Conservation (phyloP, 2,329 filamentous ascomycete genomes). For the Monosporascus sp. region DNA sequence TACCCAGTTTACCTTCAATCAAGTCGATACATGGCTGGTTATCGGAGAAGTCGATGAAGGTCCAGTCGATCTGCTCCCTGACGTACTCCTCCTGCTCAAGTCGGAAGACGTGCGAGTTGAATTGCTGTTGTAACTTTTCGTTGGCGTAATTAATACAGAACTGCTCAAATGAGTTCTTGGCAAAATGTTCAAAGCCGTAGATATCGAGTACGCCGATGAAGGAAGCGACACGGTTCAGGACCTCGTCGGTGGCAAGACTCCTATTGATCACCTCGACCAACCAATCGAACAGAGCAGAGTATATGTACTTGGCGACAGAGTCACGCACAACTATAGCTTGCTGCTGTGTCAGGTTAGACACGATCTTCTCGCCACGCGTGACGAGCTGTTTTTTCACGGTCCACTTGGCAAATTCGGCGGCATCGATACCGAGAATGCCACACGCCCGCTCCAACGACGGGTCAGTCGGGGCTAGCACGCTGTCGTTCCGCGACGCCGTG, state of each 20-base stretch:
- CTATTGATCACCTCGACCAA: constrained; percentile 94
- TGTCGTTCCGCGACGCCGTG: constrained; percentile 82
- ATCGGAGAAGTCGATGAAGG: constrained; percentile 98
- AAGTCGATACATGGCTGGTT: constrained; percentile 98
- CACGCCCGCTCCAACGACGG: constrained; percentile 79
- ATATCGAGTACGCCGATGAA: constrained; percentile 99
- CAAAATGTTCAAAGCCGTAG: constrained; percentile 98
- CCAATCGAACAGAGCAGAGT: constrained; percentile 98
- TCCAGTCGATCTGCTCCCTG: constrained; percentile 96
- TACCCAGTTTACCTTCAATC: constrained; percentile 94
- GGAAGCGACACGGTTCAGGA: constrained; percentile 73
- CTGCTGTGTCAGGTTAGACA: constrained; percentile 88
- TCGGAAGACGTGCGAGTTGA: constrained; percentile 99
- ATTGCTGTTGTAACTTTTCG: constrained; percentile 97
- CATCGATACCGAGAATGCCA: constrained; percentile 80
- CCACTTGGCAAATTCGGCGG: constrained; percentile 88
- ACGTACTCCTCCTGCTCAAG: constrained; percentile 98
- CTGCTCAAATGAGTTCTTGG: constrained; percentile 99
- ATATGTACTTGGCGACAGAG: constrained; percentile 97
- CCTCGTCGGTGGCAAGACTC: constrained; percentile 83
- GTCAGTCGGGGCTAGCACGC: constrained; percentile 74
- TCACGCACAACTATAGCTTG: constrained; percentile 93
- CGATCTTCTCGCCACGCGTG: constrained; percentile 95
- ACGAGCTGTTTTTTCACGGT: constrained; percentile 98
- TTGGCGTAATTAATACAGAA: constrained; percentile 99